Evolutionary conservation across 495 filamentous ascomycete species (phyloP), one percentile per base, ranked within the genome.

Genomic region (Aspergillus nidulans): DNA sequence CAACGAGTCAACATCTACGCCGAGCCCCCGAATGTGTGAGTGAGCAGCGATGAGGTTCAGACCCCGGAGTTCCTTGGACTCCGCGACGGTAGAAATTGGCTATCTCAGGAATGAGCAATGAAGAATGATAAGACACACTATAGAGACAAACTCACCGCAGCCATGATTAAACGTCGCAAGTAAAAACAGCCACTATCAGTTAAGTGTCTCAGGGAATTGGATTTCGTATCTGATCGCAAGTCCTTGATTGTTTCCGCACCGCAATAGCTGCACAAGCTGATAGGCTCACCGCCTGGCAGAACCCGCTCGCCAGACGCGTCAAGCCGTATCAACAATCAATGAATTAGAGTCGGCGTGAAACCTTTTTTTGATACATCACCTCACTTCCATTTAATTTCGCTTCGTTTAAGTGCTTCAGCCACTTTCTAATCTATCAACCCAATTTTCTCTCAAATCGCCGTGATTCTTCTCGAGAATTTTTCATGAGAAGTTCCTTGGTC

Each of bases 21-120:
- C 94, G 16, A 99, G 81, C 23, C 94, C 94, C 60, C 91, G 85
- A 61, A 99, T 97, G 72, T 99, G 95, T 44, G 94, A 97, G 78
- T 99, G 94, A 53, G 94, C 95, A 56, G 94, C 92, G 68, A 97
- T 94, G 69, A 97, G 87, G 75, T 95, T 97, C 62, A 97, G 81
- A 46, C 91, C 91, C 55, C 90, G 85, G 69, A 96, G 85, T 77
- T 96, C 91, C 72, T 92, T 96, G 71, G 83, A 87, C 81, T 97
- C 91, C 64, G 90, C 85, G 69, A 97, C 83, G 58, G 95, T 97
- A 55, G 90, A 85, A 70, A 98, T 95, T 72, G 83, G 83, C 91
- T 95, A 36, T 24, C 39, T 20, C 28, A 20, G 25, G 19, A 12
- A 41, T 60, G 16, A 63, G 52, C 20, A 26, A 49, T 23, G 18